Base-by-base conservation (phyloP, 139 green algal genomes). In the Picochlorum costavermella region DNA sequence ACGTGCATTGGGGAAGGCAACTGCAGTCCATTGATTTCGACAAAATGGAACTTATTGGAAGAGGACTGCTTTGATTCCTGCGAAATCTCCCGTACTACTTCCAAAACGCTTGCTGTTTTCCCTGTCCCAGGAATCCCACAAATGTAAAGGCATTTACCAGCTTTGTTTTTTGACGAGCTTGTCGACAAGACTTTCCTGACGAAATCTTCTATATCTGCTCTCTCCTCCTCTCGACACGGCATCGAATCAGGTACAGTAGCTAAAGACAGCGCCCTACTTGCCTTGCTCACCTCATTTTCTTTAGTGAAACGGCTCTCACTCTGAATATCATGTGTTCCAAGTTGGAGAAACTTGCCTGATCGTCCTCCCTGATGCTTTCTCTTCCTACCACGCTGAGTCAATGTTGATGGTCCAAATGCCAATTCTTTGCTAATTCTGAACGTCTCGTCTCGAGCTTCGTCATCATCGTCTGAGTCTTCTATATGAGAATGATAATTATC, bases 81-180 rank as follows among this genome's bases (percentile, higher is more conserved):
- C 25, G 65, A 60, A 49, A 83, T 43, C 3, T 59, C 56, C 2
- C 57, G 56, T 64, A 89, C 74, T 28, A 84, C 75, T 46, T 89
- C 77, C 36, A 83, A 61, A 37, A 95, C 83, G 1, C 84, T 92
- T 12, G 93, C 93, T 3, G 93, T 98, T 82, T 98, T 97, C 69
- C 93, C 93, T 0, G 93, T 98, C 40, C 93, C 93, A 0, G 93
- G 93, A 57, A 98, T 91, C 14, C 93, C 93, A 37, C 77, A 91
- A 48, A 98, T 84, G 75, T 98, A 98, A 63, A 97, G 73, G 67
- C 80, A 96, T 51, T 56, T 59, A 9, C 89, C 87, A 2, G 51
- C 57, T 16, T 53, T 61, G 3, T 57, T 44, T 20, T 70, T 65
- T 17, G 68, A 75, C 59, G 12, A 63, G 79, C 79, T 83, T 28